A percentile compares a stretch with the other conserved stretches of the same genome.
phyloP scores from a whole-genome alignment of 768 basidiomycete species.

The Pisolithus tinctorius region DNA sequence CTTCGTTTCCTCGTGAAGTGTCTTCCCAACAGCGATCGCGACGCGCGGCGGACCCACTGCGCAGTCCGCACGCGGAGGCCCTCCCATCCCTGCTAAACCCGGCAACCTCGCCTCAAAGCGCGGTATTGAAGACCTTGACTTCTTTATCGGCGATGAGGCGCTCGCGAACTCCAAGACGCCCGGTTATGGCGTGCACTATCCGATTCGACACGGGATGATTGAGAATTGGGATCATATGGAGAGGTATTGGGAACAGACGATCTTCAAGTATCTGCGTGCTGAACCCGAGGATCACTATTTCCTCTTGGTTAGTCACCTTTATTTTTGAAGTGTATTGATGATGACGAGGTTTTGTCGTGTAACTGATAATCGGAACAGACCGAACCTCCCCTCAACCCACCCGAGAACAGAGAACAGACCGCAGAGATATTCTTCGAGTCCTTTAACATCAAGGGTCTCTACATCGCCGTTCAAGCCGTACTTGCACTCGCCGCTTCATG shows the following conservation, averaged over 20 bases:
- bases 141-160: slow-evolving; percentile 99
- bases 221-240: slow-evolving; percentile 99
- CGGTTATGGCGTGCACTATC: slow-evolving; percentile 91
- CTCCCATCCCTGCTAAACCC: slow-evolving; percentile 77
- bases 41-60: slow-evolving; percentile 65
- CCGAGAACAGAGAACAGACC: slow-evolving; percentile 98
- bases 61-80: slow-evolving; percentile 56
- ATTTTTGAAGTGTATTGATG: neutral
- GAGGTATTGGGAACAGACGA: slow-evolving; percentile 98
- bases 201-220: slow-evolving; percentile 95
- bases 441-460: slow-evolving; percentile 97
- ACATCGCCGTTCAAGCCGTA: slow-evolving; percentile 98
- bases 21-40: slow-evolving; percentile 97
- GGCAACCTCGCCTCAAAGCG: slow-evolving; percentile 93
- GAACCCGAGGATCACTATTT: slow-evolving; percentile 99
- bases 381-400: slow-evolving; percentile 97
- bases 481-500: slow-evolving; percentile 97
- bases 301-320: slow-evolving; percentile 65
- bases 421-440: slow-evolving; percentile 99
- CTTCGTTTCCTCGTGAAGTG: slow-evolving; percentile 37
- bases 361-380: slow-evolving; percentile 48
- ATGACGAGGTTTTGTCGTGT: neutral
- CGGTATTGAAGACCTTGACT: slow-evolving; percentile 97
- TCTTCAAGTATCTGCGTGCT: slow-evolving; percentile 98
- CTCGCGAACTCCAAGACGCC: slow-evolving; percentile 93